A percentile compares a stretch with the other conserved stretches of the same genome.
Conservation (phyloP, 2,329 filamentous ascomycete species). For the Ascochyta pisi region DNA sequence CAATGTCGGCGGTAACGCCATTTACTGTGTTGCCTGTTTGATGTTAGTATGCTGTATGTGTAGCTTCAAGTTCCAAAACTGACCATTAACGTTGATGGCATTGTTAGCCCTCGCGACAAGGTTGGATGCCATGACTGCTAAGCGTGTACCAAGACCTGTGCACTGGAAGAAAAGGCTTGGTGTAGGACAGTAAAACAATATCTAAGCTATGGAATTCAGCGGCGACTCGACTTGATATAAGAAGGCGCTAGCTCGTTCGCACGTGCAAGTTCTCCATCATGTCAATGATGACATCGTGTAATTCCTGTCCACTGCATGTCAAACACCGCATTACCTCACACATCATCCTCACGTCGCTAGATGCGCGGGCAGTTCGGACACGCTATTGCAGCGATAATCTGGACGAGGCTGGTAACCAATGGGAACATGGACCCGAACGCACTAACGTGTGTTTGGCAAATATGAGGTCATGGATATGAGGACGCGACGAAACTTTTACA, state of each 20-base stretch:
- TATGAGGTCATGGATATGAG: slow-evolving; percentile 15
- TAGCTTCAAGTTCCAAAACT: neutral
- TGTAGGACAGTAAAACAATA: neutral
- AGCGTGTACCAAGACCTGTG: neutral
- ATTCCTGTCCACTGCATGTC: neutral
- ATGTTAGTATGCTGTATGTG: neutral
- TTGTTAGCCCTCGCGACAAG: slow-evolving; percentile 24
- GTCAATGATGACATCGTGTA: slow-evolving; percentile 13
- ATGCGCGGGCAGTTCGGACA: neutral
- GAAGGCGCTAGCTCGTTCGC: neutral
- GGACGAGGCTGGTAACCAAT: neutral
- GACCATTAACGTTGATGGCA: slow-evolving; percentile 33
- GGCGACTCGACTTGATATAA: slow-evolving; percentile 7
- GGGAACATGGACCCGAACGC: neutral
- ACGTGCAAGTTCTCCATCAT: neutral
- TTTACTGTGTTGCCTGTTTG: slow-evolving; percentile 52
- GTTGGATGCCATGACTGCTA: slow-evolving; percentile 9
- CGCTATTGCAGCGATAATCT: neutral
- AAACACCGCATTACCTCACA: neutral
- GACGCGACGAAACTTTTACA: slow-evolving; percentile 2
- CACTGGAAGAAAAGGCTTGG: slow-evolving; percentile 1
- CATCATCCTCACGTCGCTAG: neutral
- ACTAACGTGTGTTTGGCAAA: neutral
- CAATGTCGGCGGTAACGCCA: slow-evolving; percentile 59
- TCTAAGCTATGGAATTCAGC: neutral